These are phyloP conservation scores for Forsythia viridissima DNA, from an alignment of 257 asterid species.

Conservation along the genomic window DNA sequence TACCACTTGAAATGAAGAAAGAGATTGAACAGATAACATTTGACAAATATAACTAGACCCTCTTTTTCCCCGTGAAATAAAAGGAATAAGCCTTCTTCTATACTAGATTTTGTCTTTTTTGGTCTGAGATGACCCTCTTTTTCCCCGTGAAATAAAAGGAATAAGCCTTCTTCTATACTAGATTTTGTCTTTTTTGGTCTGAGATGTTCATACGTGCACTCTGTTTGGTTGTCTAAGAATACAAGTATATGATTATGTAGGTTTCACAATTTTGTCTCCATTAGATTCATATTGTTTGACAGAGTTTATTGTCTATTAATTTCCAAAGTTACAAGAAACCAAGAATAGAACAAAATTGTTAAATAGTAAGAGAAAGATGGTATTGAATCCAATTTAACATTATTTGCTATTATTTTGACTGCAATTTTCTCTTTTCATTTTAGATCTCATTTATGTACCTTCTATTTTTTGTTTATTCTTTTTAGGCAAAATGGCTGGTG, in stretches of 20 bases:
- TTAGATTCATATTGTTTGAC: background rate
- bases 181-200: background rate
- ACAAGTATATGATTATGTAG: background rate
- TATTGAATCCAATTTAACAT: background rate
- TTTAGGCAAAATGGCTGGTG: slow-evolving; percentile 95
- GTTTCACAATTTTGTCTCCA: background rate
- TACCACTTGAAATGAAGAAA: background rate
- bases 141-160: background rate
- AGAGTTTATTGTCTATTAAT: background rate
- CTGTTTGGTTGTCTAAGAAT: background rate
- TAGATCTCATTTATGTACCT: slow-evolving; percentile 2
- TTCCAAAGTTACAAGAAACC: background rate
- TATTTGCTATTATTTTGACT: background rate
- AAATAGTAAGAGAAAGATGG: background rate
- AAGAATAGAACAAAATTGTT: background rate
- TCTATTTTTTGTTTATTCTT: slow-evolving; percentile 14
- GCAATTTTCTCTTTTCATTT: slow-evolving; percentile 6
- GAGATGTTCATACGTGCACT: background rate
- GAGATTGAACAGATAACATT: background rate
- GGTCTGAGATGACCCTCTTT: no score
- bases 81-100: background rate
- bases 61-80: background rate
- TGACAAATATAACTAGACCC: background rate
- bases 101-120: background rate
- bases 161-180: background rate